Percentiles rank a stretch among this genome's conserved stretches.
Conservation (phyloP, 1,139 yeast species). For the Candida gigantensis region DNA sequence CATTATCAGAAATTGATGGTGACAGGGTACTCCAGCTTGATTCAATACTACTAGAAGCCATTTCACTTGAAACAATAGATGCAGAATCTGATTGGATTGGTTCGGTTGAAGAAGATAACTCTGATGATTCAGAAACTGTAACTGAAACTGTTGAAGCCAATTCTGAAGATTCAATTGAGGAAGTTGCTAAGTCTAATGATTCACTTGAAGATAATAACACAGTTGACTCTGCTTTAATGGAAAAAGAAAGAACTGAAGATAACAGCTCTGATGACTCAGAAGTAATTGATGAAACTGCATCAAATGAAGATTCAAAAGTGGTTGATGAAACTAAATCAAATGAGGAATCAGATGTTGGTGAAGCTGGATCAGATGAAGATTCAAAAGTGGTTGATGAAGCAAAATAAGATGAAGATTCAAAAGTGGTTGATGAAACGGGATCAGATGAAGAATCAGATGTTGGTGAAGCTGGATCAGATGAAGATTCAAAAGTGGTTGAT, state of each 20-base stretch:
- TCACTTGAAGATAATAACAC: slow-evolving; percentile 13
- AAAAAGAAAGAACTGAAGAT: no score
- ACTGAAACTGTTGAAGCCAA: slow-evolving; percentile 1
- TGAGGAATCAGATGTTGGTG: not conserved
- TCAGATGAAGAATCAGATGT: not conserved
- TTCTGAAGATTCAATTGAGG: slow-evolving; percentile 3
- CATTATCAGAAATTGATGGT: no score
- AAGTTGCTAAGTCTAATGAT: slow-evolving; percentile 8
- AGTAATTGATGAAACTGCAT: slow-evolving; percentile 12
- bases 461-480: no score
- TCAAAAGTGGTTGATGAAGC: not conserved
- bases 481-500: not conserved
- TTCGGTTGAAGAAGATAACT: no score
- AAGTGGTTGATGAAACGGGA: no score
- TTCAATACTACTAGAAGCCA: no score
- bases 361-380: no score
- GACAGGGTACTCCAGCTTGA: no score
- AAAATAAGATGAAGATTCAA: not conserved
- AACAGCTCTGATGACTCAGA: slow-evolving; percentile 15
- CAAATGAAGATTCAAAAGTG: slow-evolving; percentile 1
- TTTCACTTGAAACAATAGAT: slow-evolving; percentile 1
- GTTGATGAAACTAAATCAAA: no score
- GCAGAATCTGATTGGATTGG: not conserved
- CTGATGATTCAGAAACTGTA: not conserved
- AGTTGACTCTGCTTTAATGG: slow-evolving; percentile 20